phyloP scores from a whole-genome alignment of 306 rosid genomes.

The Cucurbita maxima region DNA sequence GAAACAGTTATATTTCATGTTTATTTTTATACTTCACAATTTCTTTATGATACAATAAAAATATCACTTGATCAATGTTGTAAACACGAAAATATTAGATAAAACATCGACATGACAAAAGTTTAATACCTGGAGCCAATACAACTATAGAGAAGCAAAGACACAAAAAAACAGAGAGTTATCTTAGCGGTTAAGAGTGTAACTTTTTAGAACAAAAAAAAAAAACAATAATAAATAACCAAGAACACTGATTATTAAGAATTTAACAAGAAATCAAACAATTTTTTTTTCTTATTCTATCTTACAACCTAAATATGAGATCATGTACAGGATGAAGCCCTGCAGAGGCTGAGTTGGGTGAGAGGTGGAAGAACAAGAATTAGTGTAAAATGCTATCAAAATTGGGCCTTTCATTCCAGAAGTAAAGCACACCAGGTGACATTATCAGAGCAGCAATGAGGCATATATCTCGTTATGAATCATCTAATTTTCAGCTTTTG shows the following conservation, averaged over 20 bases:
- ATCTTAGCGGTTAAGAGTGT: not conserved
- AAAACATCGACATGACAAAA: not conserved
- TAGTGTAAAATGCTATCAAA: slow-evolving; percentile 4
- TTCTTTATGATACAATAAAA: too few species aligned
- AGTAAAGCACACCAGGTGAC: not conserved
- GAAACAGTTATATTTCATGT: too few species aligned
- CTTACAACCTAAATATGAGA: not conserved
- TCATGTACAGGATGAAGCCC: not conserved
- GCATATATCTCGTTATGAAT: not conserved
- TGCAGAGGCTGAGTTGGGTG: not conserved
- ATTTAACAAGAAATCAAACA: not conserved
- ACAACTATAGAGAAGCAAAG: not conserved
- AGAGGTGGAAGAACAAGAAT: not conserved
- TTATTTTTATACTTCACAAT: too few species aligned
- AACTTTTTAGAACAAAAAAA: not conserved
- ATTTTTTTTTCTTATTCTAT: not conserved
- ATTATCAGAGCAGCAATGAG: not conserved
- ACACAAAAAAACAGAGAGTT: not conserved
- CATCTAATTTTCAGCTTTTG: not conserved
- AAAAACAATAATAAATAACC: not conserved
- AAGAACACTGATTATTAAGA: not conserved
- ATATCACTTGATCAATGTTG: too few species aligned
- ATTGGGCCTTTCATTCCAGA: not conserved
- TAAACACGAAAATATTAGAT: too few species aligned
- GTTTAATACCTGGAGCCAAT: not conserved